Evolutionary conservation across 176 grass and related monocot species (phyloP), one percentile per base, ranked within the genome.

Genomic region (Carex myosuroides): DNA sequence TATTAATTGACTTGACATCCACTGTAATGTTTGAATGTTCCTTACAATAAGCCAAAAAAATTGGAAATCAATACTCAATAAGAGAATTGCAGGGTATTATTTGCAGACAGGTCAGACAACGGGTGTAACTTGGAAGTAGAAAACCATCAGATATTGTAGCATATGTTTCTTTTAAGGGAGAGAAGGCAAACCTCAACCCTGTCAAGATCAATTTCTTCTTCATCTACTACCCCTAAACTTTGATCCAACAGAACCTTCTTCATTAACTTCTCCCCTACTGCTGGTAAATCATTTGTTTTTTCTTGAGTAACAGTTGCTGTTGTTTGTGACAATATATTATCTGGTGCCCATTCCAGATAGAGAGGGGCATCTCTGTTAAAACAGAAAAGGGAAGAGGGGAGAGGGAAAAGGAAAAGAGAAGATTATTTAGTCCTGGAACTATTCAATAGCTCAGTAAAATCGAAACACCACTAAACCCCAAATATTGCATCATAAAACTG

Each of bases 271-370:
- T 93, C 91, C 6, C 83, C 89, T 75, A 91, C 55, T 29, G 59
- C 22, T 56, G 39, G 42, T 30, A 68, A 30, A 52, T 65, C 87
- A 89, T 84, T 80, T 13, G 69, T 89, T 88, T 95, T 87, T 71
- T 93, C 91, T 77, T 95, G 86, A 87, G 85, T 88, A 41, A 87
- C 21, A 3, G 64, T 80, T 82, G 84, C 59, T n/a, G 87, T 84
- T 75, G 72, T 79, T 81, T 87, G 85, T 82, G 85, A 93, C 60
- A 98, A 90, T 91, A 98, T 98, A 54, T 95, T 80, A 2, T 90
- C 89, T 79, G 93, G 93, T 26, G 92, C 96, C 92, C 92, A 95
- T 85, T 98, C 96, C 87, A 98, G 91, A 70, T 98, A 98, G 39
- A 98, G 77, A 83, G 92, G 96, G 87, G 86, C 90, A 92, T 98